phyloP scores from a whole-genome alignment of 331 rosid species.

The Saraca asoca region DNA sequence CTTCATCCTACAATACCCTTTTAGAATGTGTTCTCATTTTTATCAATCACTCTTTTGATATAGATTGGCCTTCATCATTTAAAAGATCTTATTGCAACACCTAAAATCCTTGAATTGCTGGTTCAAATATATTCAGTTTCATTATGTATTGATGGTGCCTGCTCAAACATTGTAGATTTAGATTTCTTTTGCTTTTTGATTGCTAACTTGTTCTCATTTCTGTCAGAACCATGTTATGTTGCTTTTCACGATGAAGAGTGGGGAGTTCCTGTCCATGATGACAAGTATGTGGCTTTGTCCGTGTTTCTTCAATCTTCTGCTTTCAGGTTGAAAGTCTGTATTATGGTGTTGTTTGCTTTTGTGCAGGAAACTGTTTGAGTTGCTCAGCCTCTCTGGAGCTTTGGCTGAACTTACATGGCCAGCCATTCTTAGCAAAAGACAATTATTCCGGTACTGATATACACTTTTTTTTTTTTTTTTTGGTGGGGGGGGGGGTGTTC shows the following conservation, averaged over 20 bases:
- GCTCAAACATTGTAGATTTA: too few relatives aligned
- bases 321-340: slow-evolving; percentile 26
- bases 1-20: not conserved
- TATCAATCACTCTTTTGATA: slow-evolving; percentile 7
- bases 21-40: not conserved
- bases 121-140: too few relatives aligned
- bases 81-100: too few relatives aligned
- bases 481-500: too few relatives aligned
- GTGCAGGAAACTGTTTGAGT: slow-evolving; percentile 69
- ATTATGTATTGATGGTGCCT: too few relatives aligned
- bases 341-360: slow-evolving; percentile 26
- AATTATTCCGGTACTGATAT: slow-evolving; percentile 58
- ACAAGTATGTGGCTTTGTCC: not conserved
- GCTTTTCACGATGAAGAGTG: too few relatives aligned
- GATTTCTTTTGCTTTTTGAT: too few relatives aligned
- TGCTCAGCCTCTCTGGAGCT: slow-evolving; percentile 81
- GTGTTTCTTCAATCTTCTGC: slow-evolving; percentile 33
- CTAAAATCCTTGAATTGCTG: too few relatives aligned
- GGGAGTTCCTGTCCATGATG: too few relatives aligned
- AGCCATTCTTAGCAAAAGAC: slow-evolving; percentile 61
- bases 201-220: too few relatives aligned
- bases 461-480: slow-evolving; percentile 12
- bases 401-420: slow-evolving; percentile 83
- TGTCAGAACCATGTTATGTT: too few relatives aligned
- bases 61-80: too few relatives aligned